Percentiles rank a stretch among this genome's conserved stretches.
Evolutionary conservation across 2,329 filamentous ascomycete species (phyloP).

Genomic region (Fusarium robinianum): DNA sequence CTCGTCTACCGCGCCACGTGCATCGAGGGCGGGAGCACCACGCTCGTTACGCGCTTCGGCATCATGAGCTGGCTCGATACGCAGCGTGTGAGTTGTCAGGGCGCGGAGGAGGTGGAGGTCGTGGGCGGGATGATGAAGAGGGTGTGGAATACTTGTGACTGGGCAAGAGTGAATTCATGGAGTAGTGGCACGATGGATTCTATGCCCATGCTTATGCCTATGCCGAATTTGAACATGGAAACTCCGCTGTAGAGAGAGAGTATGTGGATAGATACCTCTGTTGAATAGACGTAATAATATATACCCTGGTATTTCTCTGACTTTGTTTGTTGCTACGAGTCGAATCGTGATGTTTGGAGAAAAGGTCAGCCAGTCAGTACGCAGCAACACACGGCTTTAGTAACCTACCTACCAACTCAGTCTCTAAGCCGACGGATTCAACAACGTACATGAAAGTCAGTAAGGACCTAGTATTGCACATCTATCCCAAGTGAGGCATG

Average conservation of each 20-base stretch:
- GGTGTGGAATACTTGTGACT: slow-evolving; percentile 69
- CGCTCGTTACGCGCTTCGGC: slow-evolving; percentile 77
- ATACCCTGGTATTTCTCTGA: no score
- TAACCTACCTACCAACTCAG: not conserved
- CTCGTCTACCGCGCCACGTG: slow-evolving; percentile 70
- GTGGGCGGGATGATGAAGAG: slow-evolving; percentile 60
- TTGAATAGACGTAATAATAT: slow-evolving; percentile 19
- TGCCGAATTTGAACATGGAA: no score
- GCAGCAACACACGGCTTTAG: no score
- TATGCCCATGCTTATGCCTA: no score
- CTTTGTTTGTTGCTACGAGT: no score
- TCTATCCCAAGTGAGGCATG: slow-evolving; percentile 1
- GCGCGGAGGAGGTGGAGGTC: slow-evolving; percentile 51
- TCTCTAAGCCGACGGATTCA: not conserved
- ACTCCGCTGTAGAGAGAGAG: no score
- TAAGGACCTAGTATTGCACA: no score
- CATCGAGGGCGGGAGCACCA: slow-evolving; percentile 74
- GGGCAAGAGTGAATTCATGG: slow-evolving; percentile 68
- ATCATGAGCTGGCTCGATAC: slow-evolving; percentile 75
- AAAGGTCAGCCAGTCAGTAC: no score
- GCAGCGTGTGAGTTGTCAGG: slow-evolving; percentile 53
- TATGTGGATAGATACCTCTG: slow-evolving; percentile 10
- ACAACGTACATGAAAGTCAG: not conserved
- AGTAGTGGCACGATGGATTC: slow-evolving; percentile 58
- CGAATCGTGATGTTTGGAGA: no score